Evolutionary conservation across 192 early-diverging fungal genomes (phyloP), one percentile per base, ranked within the genome.

Genomic region (Borealophlyctis nickersoniae): DNA sequence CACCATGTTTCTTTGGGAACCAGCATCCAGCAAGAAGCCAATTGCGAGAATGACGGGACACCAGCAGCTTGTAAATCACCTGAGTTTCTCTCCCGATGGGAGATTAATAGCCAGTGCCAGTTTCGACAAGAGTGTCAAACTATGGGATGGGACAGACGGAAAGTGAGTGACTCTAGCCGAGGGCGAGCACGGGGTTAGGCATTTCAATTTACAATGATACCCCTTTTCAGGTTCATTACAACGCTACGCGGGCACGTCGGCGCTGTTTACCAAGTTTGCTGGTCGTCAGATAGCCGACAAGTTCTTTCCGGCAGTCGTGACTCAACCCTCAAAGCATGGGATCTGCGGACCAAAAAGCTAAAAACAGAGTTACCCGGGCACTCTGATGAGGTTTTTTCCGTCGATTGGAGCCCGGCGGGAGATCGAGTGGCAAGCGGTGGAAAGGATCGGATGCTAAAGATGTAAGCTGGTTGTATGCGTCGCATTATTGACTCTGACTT

Each of bases 1-100:
- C 63, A 99, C 96, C 65, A 90, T 99, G 82, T 92, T 91, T 65
- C 77, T 98, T 63, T 99, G 96, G 96, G 91, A 95, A 55, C 92
- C 92, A 24, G 63, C 52, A 2, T 54, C 30, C 19, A 52, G 80
- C 67, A 93, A 88, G 68, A 95, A 98, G 73, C 81, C 92, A 0
- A 61, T 77, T 39, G 81, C 87, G 63, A 80, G 92, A 22, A 80
- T 95, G 83, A 91, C 87, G 1, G 96, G 93, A 24, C 96, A 99
- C 73, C 93, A 96, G 76, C 94, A 97, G 69, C 81, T 92, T 5
- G 94, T 98, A 57, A 96, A 94, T 71, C 91, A 94, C 71, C 88
- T 96, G 14, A 82, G 83, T 59, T 98, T 95, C 66, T 94, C 95
- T 13, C 95, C 96, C 4, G 92, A 97, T 53, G 93, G 95, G 28